Evolutionary conservation across 2,329 filamentous ascomycete genomes (phyloP).

Genomic region (Xylaria polymorpha): DNA sequence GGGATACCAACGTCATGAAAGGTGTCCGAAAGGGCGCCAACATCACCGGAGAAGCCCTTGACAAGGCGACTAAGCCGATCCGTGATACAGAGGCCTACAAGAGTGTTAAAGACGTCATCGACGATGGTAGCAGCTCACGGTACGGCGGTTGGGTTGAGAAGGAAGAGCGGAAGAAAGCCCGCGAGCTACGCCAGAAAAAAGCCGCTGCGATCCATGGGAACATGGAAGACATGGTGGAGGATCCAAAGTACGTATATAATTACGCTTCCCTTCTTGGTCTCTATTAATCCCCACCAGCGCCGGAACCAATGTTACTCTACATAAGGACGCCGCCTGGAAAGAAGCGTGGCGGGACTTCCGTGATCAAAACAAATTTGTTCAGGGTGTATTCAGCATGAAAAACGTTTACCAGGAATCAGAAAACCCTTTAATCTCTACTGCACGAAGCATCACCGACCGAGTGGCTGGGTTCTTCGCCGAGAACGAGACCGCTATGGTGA

Average conservation of each 20-base stretch:
- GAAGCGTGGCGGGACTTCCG: slow-evolving; percentile 98
- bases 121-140: slow-evolving; percentile 94
- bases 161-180: slow-evolving; percentile 85
- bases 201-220: slow-evolving; percentile 61
- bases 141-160: slow-evolving; percentile 98
- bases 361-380: slow-evolving; percentile 88
- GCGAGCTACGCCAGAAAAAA: slow-evolving; percentile 78
- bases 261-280: slow-evolving; percentile 26
- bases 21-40: slow-evolving; percentile 88
- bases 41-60: slow-evolving; percentile 85
- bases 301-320: slow-evolving; percentile 91
- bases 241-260: slow-evolving; percentile 78
- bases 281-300: slow-evolving; percentile 69
- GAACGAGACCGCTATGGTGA: slow-evolving; percentile 96
- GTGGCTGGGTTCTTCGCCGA: slow-evolving; percentile 97
- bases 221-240: slow-evolving; percentile 77
- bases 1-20: slow-evolving; percentile 94
- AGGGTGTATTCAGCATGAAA: slow-evolving; percentile 87
- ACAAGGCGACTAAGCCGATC: slow-evolving; percentile 94
- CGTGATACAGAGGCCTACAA: slow-evolving; percentile 95
- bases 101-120: slow-evolving; percentile 93
- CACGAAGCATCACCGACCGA: slow-evolving; percentile 91
- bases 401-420: slow-evolving; percentile 94
- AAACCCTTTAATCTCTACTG: slow-evolving; percentile 92
- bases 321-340: slow-evolving; percentile 98